Base-by-base conservation (phyloP, 441 rosid genomes). In the Eruca vesicaria region DNA sequence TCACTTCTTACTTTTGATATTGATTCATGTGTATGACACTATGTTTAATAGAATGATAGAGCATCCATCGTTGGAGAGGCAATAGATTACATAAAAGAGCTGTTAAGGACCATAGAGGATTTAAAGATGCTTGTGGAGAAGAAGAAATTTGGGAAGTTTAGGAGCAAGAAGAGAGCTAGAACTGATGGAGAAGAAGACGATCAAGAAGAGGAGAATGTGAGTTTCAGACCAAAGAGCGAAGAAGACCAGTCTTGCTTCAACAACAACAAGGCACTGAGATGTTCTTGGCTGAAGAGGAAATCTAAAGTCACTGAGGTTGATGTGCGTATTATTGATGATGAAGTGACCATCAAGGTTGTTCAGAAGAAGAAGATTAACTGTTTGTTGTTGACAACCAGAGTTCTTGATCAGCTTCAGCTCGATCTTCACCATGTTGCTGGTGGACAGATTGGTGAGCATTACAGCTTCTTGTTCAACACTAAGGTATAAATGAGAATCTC, bases 381-480 rank as follows among this genome's bases (percentile, higher is more conserved):
- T 82, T 75, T 96, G 90, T 80, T 93, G 72, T 81, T 80, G 69
- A 90, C 91, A 1, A 89, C 99, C 58, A 90, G 78, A 82, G 87
- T 89, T 36, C 94, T 95, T 7, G 95, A 95, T 26, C 92, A 93
- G 75, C 94, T 95, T 73, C 90, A 83, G 82, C 79, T 92, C 19
- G 97, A 95, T 80, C 91, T 95, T 53, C 95, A 91, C 75, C 98
- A 93, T 79, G 89, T 91, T 68, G 98, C 95, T 4, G 97, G 99
- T 11, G 99, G 99, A 71, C 93, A 90, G 63, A 80, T 95, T 68
- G 99, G 99, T 45, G 97, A 95, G 59, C 85, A 90, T 76, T 83
- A 82, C 83, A 88, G 97, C 86, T 95, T 93, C 77, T 78, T 95
- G 64, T 89, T 95, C 84, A 95, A 91, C 84, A 86, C 93, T 81